phyloP scores from a whole-genome alignment of 768 basidiomycete genomes.

The Epithele typhae region DNA sequence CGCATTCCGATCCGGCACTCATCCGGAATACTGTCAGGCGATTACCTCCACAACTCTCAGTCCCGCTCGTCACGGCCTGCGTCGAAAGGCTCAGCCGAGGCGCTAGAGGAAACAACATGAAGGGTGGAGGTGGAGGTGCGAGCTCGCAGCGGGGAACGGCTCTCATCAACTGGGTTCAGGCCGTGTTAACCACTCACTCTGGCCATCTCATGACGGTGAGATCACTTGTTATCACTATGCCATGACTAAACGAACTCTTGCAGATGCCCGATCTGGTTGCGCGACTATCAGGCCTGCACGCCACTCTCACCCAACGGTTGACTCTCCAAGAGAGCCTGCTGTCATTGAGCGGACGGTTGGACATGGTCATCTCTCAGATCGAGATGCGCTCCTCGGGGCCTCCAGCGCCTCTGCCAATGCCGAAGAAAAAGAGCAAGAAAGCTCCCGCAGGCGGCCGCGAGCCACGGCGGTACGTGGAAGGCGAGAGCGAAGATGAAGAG shows the following conservation, averaged over 20 bases:
- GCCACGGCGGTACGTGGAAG: conserved; percentile 65
- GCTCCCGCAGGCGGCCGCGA: conserved; percentile 31
- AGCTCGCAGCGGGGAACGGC: conserved; percentile 72
- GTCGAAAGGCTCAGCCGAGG: conserved; percentile 85
- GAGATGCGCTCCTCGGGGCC: conserved; percentile 78
- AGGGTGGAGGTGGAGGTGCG: conserved; percentile 74
- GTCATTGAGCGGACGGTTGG: conserved; percentile 83
- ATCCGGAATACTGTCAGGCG: conserved; percentile 85
- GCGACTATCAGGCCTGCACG: conserved; percentile 79
- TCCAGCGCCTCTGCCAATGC: conserved; percentile 49
- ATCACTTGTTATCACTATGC: conserved; percentile 11
- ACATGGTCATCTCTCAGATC: conserved; percentile 92
- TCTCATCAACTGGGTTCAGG: conserved; percentile 74
- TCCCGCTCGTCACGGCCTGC: conserved; percentile 83
- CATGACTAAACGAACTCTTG: conserved; percentile 4
- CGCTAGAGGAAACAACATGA: conserved; percentile 64
- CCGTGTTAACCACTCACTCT: conserved; percentile 80
- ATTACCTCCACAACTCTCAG: conserved; percentile 80
- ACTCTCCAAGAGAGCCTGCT: conserved; percentile 81
- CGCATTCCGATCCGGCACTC: conserved; percentile 75
- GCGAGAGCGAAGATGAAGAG: conserved; percentile 69
- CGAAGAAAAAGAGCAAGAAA: conserved; percentile 26
- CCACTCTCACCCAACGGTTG: conserved; percentile 74
- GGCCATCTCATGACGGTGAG: conserved; percentile 92
- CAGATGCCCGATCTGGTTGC: conserved; percentile 92